Percentiles rank a stretch among this genome's conserved stretches.
Conservation (phyloP, 371 early-diverging fungal genomes). For the Lichtheimia corymbifera region DNA sequence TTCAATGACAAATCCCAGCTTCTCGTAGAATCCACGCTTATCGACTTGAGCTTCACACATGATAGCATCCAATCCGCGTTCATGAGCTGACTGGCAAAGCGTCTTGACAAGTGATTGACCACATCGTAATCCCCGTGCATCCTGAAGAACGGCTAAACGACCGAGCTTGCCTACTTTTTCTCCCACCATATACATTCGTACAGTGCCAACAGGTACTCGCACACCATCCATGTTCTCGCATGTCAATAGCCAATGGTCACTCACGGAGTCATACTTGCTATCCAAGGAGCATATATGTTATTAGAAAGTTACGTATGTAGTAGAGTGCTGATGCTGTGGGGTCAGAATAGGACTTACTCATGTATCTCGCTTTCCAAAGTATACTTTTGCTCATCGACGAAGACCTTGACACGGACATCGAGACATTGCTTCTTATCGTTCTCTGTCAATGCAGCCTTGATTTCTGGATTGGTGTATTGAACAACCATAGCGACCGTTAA, state of each 20-base stretch:
- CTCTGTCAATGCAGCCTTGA: slow-evolving; percentile 3
- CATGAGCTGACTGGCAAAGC: slow-evolving; percentile 24
- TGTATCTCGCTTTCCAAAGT: slow-evolving; percentile 32
- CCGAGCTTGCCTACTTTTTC: slow-evolving; percentile 39
- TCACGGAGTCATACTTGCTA: slow-evolving; percentile 25
- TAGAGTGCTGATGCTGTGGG: not conserved
- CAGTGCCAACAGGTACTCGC: slow-evolving; percentile 35
- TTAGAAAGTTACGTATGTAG: not conserved
- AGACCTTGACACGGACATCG: slow-evolving; percentile 35
- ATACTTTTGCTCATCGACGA: slow-evolving; percentile 44
- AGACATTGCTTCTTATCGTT: slow-evolving; percentile 24
- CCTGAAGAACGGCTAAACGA: slow-evolving; percentile 38
- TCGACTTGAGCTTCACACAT: slow-evolving; percentile 41
- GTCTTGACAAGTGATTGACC: slow-evolving; percentile 31
- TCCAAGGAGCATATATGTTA: not conserved
- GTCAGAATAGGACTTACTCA: slow-evolving; percentile 23
- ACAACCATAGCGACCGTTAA: not conserved
- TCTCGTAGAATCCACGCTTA: slow-evolving; percentile 47
- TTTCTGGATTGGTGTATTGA: slow-evolving; percentile 8
- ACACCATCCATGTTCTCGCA: slow-evolving; percentile 16
- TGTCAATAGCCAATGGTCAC: slow-evolving; percentile 35
- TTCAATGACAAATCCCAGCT: slow-evolving; percentile 39
- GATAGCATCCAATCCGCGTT: slow-evolving; percentile 21
- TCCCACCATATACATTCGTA: slow-evolving; percentile 30
- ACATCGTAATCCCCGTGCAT: slow-evolving; percentile 35